Evolutionary conservation across 495 filamentous ascomycete genomes (phyloP), one percentile per base, ranked within the genome.

Genomic region (Penicillium roqueforti): DNA sequence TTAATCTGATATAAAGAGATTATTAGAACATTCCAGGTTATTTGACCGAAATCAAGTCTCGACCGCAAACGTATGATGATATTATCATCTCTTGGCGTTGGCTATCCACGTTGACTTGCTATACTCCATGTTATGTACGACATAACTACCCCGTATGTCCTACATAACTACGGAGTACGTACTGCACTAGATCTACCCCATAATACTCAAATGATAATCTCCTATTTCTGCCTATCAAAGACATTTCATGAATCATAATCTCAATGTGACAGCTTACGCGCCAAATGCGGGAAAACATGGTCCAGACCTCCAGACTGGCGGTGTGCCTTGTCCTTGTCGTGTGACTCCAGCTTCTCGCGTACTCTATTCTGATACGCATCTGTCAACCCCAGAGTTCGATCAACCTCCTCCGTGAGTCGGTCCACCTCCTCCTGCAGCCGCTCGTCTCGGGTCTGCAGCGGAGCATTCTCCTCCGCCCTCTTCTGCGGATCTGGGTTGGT

Each of bases 341-440:
- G 28, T 38, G 41, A 37, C 38, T 56, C 67, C 37, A 82, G 54
- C 23, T 69, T 60, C 39, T 71, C 60, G 28, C 69, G 67, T 6
- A 80, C 67, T 37, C 71, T 62, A 26, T 72, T 56, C 32, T 71
- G 57, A 59, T 82, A 79, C 13, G 72, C 68, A 47, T 73, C 68
- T 6, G 76, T 75, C 19, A 82, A 54, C 8, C 68, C 71, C 43
- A 84, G 60, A 14, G 76, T 73, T 39, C 70, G 70, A 50, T 82
- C 80, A 20, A 84, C 62, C 49, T 83, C 80, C 41, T 69, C 63
- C 1, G 81, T 79, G 14, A 85, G 58, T 14, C 76, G 75, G 8
- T 76, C 72, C 28, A 85, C 74, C 59, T 83, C 79, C 19, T 76
- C 70, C 23, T 78, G 71, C 11, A 85, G 64, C 28, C 63, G 62